Base-by-base conservation (phyloP, 352 stramenopile genomes). In the Pythium sukuiense region DNA sequence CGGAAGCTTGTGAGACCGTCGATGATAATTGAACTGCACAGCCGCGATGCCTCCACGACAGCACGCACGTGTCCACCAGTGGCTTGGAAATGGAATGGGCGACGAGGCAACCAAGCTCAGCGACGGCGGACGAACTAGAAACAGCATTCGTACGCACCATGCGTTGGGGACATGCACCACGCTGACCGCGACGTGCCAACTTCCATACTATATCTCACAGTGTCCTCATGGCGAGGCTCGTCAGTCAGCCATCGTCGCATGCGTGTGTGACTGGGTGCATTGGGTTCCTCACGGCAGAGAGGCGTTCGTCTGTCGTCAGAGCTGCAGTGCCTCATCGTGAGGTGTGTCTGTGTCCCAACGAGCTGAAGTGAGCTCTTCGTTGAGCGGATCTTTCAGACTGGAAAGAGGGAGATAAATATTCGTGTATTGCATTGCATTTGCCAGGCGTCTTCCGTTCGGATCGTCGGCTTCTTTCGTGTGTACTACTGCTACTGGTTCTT, bases 401-500 rank as follows among this genome's bases (percentile, higher is more conserved):
- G 14, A 43, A 18, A 13, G 37, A 43, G 16, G 37, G 16, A 50
- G 43, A 50, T 50, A 50, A 50, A 50, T 50, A 50, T 24, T 50
- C 6, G 43, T 50, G 43, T 50, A 50, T 29, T 50, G 43, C 43
- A 13, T 50, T 24, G 41, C 41, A 8, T 48, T 12, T 12, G 37
- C 37, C 37, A 43, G 9, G 43, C 43, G n/a, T 50, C 43, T 50
- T 50, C 16, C 43, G 9, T 11, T 27, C 18, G 43, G 43, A 27
- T 18, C 43, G 43, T 18, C 16, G 43, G 43, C 43, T 16, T 27
- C 37, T 18, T 43, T 11, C 6, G 43, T 50, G 16, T 24, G 43
- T 50, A 50, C 43, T 50, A 50, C 43, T 50, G 43, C 43, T 50
- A 50, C 43, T 24, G 43, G n/a, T 50, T 18, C 27, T 35, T 57